These are phyloP conservation scores for Dendrostoma leiphaemia DNA, from an alignment of 2,329 filamentous ascomycete species.

Conservation along the genomic window DNA sequence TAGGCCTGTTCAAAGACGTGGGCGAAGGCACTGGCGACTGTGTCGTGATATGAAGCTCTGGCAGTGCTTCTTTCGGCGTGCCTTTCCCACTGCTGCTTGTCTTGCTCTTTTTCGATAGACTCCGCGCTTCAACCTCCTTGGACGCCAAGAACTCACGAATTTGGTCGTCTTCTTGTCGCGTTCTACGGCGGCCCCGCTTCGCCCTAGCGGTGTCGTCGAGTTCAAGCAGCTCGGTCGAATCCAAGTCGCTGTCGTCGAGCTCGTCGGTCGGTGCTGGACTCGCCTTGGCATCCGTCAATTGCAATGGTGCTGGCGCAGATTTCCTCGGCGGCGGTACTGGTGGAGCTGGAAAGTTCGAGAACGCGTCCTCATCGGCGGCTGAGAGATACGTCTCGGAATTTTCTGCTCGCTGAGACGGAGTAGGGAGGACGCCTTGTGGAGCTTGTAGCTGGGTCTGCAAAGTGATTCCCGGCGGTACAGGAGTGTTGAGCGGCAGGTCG, in stretches of 20 bases:
- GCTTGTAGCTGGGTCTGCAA: slow-evolving; percentile 53
- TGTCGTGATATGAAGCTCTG: slow-evolving; percentile 28
- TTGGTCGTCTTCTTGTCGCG: slow-evolving; percentile 82
- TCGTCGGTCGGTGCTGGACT: slow-evolving; percentile 45
- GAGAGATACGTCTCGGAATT: slow-evolving; percentile 34
- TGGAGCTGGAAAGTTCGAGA: slow-evolving; percentile 50
- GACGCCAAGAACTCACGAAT: slow-evolving; percentile 68
- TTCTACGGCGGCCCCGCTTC: slow-evolving; percentile 74
- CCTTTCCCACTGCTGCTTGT: slow-evolving; percentile 49
- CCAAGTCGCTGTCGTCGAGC: slow-evolving; percentile 66
- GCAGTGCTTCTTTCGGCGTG: slow-evolving; percentile 40
- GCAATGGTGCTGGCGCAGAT: slow-evolving; percentile 79
- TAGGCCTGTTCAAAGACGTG: slow-evolving; percentile 30
- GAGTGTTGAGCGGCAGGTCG: slow-evolving; percentile 49
- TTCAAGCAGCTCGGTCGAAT: slow-evolving; percentile 77
- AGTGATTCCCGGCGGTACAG: slow-evolving; percentile 55
- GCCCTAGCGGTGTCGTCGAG: slow-evolving; percentile 61
- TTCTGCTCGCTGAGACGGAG: slow-evolving; percentile 35
- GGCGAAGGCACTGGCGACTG: slow-evolving; percentile 38
- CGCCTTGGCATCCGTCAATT: slow-evolving; percentile 54
- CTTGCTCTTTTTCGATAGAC: slow-evolving; percentile 71
- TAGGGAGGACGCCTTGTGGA: slow-evolving; percentile 48
- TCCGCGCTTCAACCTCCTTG: slow-evolving; percentile 68
- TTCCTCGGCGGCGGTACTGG: slow-evolving; percentile 69
- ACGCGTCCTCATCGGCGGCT: slow-evolving; percentile 43